phyloP scores from a whole-genome alignment of 2,329 filamentous ascomycete genomes.

The Exutisphaerella laricina region DNA sequence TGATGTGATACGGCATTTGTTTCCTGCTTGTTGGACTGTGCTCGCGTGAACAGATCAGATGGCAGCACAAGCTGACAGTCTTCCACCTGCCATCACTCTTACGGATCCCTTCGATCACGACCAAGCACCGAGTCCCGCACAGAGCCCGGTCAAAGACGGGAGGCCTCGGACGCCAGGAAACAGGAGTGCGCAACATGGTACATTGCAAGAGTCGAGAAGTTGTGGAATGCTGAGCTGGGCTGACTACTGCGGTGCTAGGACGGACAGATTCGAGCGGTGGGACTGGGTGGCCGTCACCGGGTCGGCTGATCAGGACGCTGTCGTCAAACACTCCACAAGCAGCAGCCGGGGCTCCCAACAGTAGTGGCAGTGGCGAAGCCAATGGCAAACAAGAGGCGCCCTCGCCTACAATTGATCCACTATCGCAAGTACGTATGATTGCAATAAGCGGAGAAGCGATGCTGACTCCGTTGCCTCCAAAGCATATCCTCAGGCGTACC shows the following conservation, averaged over 20 bases:
- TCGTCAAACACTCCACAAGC: conserved; percentile 20
- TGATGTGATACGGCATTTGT: neutral
- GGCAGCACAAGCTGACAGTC: too few species aligned
- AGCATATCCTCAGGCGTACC: conserved; percentile 59
- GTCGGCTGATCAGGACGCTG: conserved; percentile 23
- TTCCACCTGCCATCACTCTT: conserved; percentile 36
- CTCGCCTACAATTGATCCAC: conserved; percentile 56
- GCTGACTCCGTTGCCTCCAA: conserved; percentile 19
- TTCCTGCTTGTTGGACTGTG: neutral
- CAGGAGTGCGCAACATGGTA: conserved; percentile 12
- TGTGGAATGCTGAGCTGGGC: conserved; percentile 7
- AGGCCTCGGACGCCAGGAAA: conserved; percentile 12
- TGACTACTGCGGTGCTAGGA: conserved; percentile 14
- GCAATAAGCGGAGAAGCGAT: conserved; percentile 4
- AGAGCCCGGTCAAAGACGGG: conserved; percentile 10
- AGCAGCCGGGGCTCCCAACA: conserved; percentile 10
- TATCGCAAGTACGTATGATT: conserved; percentile 56
- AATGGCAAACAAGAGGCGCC: conserved; percentile 28
- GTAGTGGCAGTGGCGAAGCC: conserved; percentile 28
- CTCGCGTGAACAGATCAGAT: conserved; percentile 8
- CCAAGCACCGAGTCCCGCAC: conserved; percentile 26
- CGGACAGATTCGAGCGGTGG: conserved; percentile 19
- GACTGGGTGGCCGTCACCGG: conserved; percentile 20
- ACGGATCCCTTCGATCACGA: conserved; percentile 39
- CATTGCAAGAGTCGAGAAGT: neutral